Percentiles rank a stretch among this genome's conserved stretches.
Conservation (phyloP, 2,329 filamentous ascomycete genomes). For the Ilyonectria sp. region DNA sequence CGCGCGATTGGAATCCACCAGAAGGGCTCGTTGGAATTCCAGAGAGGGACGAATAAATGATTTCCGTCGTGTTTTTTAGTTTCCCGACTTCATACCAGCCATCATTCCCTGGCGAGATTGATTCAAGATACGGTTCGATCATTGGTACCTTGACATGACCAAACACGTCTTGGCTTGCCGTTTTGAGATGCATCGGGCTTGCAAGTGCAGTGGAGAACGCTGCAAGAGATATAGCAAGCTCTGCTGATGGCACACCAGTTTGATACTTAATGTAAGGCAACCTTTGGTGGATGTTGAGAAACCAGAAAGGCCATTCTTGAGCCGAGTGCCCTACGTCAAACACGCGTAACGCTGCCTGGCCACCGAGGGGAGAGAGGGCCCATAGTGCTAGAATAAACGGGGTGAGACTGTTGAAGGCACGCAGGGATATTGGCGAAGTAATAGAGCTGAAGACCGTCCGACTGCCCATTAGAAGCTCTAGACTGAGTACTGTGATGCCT, state of each 20-base stretch:
- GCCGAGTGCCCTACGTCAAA: neutral
- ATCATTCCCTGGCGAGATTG: neutral
- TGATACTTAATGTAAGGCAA: neutral
- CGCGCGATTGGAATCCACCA: neutral
- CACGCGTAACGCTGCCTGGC: constrained; percentile 24
- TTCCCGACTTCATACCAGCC: constrained; percentile 15
- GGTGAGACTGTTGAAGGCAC: constrained; percentile 4
- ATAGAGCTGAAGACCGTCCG: constrained; percentile 27
- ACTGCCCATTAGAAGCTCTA: constrained; percentile 25
- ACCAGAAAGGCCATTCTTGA: neutral
- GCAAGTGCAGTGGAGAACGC: constrained; percentile 20
- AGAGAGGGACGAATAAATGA: constrained; percentile 16
- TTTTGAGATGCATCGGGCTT: constrained; percentile 16
- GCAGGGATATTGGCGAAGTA: constrained; percentile 12
- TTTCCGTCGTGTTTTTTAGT: neutral
- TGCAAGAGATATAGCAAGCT: neutral
- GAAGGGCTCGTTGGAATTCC: constrained; percentile 8
- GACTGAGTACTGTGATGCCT: constrained; percentile 13
- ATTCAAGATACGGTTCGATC: constrained; percentile 13
- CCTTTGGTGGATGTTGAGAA: neutral
- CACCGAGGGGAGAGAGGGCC: constrained; percentile 23
- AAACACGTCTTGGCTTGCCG: constrained; percentile 11
- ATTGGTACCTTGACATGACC: constrained; percentile 21
- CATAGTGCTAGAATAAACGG: constrained; percentile 3
- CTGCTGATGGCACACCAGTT: neutral